Base-by-base conservation (phyloP, 148 eudicot species). In the Arctostaphylos glauca region DNA sequence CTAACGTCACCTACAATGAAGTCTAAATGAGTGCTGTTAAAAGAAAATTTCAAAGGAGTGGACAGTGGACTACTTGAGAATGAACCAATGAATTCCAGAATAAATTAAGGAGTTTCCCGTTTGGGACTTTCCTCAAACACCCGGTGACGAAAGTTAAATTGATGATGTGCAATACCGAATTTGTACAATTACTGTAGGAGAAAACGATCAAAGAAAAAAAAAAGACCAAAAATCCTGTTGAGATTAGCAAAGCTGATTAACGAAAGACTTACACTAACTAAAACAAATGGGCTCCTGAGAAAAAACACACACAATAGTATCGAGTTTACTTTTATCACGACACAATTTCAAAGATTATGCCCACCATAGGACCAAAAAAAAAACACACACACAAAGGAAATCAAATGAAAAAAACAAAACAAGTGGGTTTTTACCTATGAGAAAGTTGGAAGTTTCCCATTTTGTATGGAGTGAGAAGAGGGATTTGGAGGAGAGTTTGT, bases 371-470 rank as follows among this genome's bases (percentile, higher is more conserved):
- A 54, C 56, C 0, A 6, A 6, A 3, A 18, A 58, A 58, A 58
- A 58, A 1, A 14, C 2, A 58, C 38, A 58, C 38, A 31, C 62
- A 58, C 0, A 1, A 18, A 21, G 21, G 62, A 58, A 58, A 58
- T 58, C 21, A 58, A 58, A 58, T 54, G 18, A 14, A 16, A 56
- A 16, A 55, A 56, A 2, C 5, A 6, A 18, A 6, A 58, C 60
- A 56, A 19, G 64, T 58, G 64, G 64, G 23, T 58, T 58, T 58
- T 7, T 19, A 58, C 64, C 64, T 58, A 21, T 58, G 64, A 58
- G 64, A 58, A 19, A 58, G 64, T 58, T 58, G 64, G 64, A 58
- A 58, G 64, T 58, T 58, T 58, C 64, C 64, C 64, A 58, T 58
- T 58, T 58, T 58, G 64, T 58, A 58, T 2, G 64, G 64, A 58